Evolutionary conservation across 1,139 yeast genomes (phyloP), one percentile per base, ranked within the genome.

Genomic region (Magnusiomyces magnusii): DNA sequence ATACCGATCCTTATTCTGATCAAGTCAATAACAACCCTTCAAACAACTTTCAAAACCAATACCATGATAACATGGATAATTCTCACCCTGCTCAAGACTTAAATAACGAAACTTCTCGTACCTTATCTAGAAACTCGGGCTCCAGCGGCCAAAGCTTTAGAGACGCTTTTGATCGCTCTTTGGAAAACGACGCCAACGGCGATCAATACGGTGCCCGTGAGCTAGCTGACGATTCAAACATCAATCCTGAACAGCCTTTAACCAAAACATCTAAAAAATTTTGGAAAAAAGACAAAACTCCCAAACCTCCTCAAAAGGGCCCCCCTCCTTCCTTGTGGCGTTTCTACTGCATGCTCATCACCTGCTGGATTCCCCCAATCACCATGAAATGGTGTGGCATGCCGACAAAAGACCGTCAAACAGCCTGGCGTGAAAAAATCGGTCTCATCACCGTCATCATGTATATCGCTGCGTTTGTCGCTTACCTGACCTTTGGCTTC

Each of bases 391-490:
- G 87, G 58, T 87, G 83, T 73, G 98, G 98, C 2, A 80, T 92
- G 80, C 80, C 80, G 50, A 85, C 88, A 34, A 83, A 83, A 66
- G 91, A 85, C 56, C 82, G 96, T 63, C 97, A 90, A 71, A 83
- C 84, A 77, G 98, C 98, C 0, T 93, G 99, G 99, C 81, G 98
- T 70, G 99, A 93, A 71, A 93, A 93, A 71, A 86, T 92, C 53
- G 98, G 89, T 1, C 78, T 93, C 58, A 78, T 93, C 58, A 80
- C 95, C 1, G 79, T 91, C 62, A 90, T 93, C 67, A 66, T 86
- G 34, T 82, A 81, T 66, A 75, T 87, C 60, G 97, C 95, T 56
- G 83, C 90, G 0, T 75, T 87, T 63, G 88, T 92, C 53, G 96
- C 96, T 1, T 93, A 79, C 70, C 76, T 92, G 64, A 90, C 97